Evolutionary conservation across 1,139 yeast genomes (phyloP), one percentile per base, ranked within the genome.

Genomic region (Saccharomycopsis hybrid): DNA sequence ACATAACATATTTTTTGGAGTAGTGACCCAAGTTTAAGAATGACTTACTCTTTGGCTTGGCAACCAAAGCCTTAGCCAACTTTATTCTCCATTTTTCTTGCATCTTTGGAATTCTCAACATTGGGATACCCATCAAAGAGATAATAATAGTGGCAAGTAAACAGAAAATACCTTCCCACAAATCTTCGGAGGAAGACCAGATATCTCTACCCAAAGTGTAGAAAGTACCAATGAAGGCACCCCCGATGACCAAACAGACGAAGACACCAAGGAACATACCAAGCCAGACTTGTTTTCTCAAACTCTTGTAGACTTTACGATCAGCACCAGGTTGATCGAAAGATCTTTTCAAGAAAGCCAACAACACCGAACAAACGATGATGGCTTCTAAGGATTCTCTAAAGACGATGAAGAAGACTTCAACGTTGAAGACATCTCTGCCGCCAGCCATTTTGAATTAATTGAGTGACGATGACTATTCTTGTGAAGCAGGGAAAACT

Each of bases 111-210:
- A 89, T 78, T 58, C 96, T 73, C 57, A 89, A 72, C 73, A 89
- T 77, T 9, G 95, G 88, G 46, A 88, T 68, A 44, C 97, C 97
- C 96, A 89, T 88, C 48, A 85, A 69, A 3, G 96, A 83, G 62
- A 89, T 89, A 70, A 89, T 82, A 8, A 82, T 60, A 30, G 94
- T 78, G 5, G 96, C 89, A 55, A 88, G 68, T 54, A 89, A 72
- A 58, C 94, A 85, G 65, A 89, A 89, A 7, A 82, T 68, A 44
- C 96, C 96, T 69, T 89, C 97, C 97, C 97, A 89, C 44, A 88
- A 65, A 60, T 94, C 77, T 64, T 89, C 97, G 1, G 96, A 79
- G 51, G 75, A 71, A 29, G 90, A 80, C 84, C 94, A 87, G 54
- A 85, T 76, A 68, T 89, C 92, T 54, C 78, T 79, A 38, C 94